Percentiles rank a stretch among this genome's conserved stretches.
These are phyloP conservation scores for Termitomyces bulborhizus DNA, from an alignment of 768 basidiomycete genomes.

Conservation along the genomic window DNA sequence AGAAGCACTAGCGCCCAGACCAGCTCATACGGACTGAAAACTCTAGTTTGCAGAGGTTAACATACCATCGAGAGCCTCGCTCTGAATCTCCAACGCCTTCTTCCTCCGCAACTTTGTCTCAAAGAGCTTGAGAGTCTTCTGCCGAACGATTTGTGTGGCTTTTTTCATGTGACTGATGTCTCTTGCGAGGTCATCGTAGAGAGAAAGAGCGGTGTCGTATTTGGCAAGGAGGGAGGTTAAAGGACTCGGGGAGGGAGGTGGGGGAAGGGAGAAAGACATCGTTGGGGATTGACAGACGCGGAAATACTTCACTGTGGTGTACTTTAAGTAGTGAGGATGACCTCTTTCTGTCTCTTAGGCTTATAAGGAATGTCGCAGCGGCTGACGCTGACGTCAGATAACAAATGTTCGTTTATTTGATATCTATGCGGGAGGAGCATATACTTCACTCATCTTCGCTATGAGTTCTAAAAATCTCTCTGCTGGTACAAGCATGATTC, in stretches of 20 bases:
- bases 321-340: background rate
- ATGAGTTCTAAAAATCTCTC: conserved; percentile 37
- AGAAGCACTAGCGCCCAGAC: background rate
- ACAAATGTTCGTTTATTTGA: background rate
- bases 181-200: conserved; percentile 6
- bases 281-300: background rate
- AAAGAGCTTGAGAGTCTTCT: conserved; percentile 8
- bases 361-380: background rate
- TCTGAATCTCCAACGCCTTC: conserved; percentile 1
- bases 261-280: background rate
- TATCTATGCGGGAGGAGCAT: background rate
- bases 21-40: background rate
- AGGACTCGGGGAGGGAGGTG: background rate
- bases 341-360: background rate
- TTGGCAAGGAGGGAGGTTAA: conserved; percentile 3
- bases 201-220: conserved; percentile 4
- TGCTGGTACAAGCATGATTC: conserved; percentile 57
- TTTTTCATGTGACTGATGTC: conserved; percentile 5
- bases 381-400: background rate
- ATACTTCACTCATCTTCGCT: conserved; percentile 24
- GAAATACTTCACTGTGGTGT: background rate
- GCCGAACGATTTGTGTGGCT: conserved; percentile 2
- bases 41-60: background rate
- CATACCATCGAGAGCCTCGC: conserved; percentile 5
- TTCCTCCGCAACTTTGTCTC: conserved; percentile 4